These are phyloP conservation scores for Phytophthora pseudosyringae DNA, from an alignment of 352 stramenopile species.

Conservation along the genomic window DNA sequence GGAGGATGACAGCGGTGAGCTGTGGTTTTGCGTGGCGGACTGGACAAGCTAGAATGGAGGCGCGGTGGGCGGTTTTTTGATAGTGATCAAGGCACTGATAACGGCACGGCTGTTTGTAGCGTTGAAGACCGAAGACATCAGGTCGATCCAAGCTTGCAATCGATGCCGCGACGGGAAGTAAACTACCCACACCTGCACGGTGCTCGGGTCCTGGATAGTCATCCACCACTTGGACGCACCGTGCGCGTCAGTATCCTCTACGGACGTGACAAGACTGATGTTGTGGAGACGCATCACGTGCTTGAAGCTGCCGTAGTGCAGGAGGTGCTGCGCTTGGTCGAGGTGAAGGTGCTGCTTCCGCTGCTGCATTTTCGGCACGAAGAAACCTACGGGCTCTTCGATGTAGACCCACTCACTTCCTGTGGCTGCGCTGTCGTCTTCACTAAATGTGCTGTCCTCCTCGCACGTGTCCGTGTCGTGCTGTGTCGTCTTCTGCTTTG, in stretches of 20 bases:
- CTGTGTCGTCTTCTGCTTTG: conserved; percentile 14
- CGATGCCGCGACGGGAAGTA: conserved; percentile 54
- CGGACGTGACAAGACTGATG: conserved; percentile 64
- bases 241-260: conserved; percentile 49
- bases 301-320: conserved; percentile 65
- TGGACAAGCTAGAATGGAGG: conserved; percentile 3
- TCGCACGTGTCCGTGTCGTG: conserved; percentile 27
- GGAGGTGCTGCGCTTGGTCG: conserved; percentile 62
- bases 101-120: conserved; percentile 41
- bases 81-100: conserved; percentile 51
- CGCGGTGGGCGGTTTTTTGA: conserved; percentile 11
- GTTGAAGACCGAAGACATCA: conserved; percentile 46
- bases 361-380: conserved; percentile 51
- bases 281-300: conserved; percentile 60
- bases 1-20: conserved; percentile 4
- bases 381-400: conserved; percentile 59
- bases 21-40: background rate
- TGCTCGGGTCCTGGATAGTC: conserved; percentile 61
- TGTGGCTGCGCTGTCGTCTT: conserved; percentile 13
- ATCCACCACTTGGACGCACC: conserved; percentile 62
- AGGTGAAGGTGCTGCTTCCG: conserved; percentile 55
- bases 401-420: conserved; percentile 66
- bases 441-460: conserved; percentile 28
- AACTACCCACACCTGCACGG: conserved; percentile 69
- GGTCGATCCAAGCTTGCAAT: conserved; percentile 49